Evolutionary conservation across 2,329 filamentous ascomycete genomes (phyloP).

Genomic region (Aspergillus nomiae): DNA sequence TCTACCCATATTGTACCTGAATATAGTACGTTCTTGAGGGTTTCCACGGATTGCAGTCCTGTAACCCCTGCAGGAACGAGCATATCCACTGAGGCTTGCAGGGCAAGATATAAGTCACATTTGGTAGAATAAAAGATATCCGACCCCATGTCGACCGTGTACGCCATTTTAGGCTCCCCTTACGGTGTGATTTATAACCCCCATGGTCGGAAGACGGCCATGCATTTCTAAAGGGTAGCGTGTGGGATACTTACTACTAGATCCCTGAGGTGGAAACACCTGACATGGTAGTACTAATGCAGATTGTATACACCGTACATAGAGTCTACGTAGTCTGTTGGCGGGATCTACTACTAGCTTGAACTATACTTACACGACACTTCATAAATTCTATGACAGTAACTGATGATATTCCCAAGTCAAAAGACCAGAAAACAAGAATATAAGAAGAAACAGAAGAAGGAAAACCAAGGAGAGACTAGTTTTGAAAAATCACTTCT

Average conservation of each 20-base stretch:
- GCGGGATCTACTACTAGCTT: background rate
- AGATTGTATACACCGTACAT: too few relatives aligned
- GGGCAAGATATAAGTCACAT: constrained; percentile 22
- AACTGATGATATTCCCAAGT: background rate
- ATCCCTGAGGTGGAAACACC: background rate
- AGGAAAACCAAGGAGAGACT: background rate
- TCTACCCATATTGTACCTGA: constrained; percentile 29
- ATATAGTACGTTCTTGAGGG: constrained; percentile 11
- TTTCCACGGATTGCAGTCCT: background rate
- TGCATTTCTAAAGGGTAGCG: background rate
- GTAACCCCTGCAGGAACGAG: background rate
- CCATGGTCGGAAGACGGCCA: background rate
- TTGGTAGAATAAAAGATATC: constrained; percentile 11
- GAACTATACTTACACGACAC: background rate
- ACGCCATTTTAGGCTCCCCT: constrained; percentile 19
- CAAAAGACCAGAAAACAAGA: background rate
- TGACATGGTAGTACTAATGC: background rate
- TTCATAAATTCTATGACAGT: background rate
- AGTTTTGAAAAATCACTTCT: background rate
- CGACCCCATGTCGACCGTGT: constrained; percentile 25
- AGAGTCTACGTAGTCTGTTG: background rate
- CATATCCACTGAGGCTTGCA: constrained; percentile 23
- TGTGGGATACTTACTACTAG: too few relatives aligned
- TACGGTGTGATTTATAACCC: background rate
- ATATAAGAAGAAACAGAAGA: background rate